Evolutionary conservation across 768 basidiomycete species (phyloP), one percentile per base, ranked within the genome.

Genomic region (Rhizopogon sp.): DNA sequence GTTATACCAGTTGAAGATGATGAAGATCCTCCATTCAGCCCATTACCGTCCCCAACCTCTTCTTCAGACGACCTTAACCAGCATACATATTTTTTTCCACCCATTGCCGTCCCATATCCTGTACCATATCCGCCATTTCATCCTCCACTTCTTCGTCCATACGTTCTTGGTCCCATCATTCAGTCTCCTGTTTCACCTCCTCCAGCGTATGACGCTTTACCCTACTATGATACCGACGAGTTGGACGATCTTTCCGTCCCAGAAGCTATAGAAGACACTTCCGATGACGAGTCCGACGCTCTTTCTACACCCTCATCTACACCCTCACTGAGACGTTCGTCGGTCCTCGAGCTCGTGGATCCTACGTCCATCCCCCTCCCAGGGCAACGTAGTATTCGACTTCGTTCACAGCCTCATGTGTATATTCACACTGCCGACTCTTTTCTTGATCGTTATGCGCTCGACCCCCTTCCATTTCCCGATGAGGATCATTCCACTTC

Each of bases 281-380:
- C 89, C 43, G 90, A 91, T 72, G 89, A 91, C 73, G 90, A 90
- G 74, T 89, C 88, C 14, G 89, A 91, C 62, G 72, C 79, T 5
- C 80, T 76, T 9, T 78, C 80, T 9, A 84, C 87, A 6, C 87
- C 85, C 46, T 84, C 80, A 41, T 78, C 80, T 9, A 84, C 87
- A 6, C 87, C 85, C 46, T 84, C 80, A 41, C 61, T 81, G 45
- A 76, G 78, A 60, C 76, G 76, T 59, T 87, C 87, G 41, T 79
- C 82, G 16, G 79, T 82, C 46, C 68, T 83, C 57, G 75, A 76
- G 52, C 73, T 81, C 51, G 60, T 75, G 43, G 80, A 83, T 64
- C 73, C 79, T 47, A 74, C 80, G 52, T 76, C 78, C 53, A 70
- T 78, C 33, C 73, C 82, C 17, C 74, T 80, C 52, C 76, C 79